Percentiles rank a stretch among this genome's conserved stretches.
phyloP scores from a whole-genome alignment of 306 rosid species.

The Prunus mongolica region DNA sequence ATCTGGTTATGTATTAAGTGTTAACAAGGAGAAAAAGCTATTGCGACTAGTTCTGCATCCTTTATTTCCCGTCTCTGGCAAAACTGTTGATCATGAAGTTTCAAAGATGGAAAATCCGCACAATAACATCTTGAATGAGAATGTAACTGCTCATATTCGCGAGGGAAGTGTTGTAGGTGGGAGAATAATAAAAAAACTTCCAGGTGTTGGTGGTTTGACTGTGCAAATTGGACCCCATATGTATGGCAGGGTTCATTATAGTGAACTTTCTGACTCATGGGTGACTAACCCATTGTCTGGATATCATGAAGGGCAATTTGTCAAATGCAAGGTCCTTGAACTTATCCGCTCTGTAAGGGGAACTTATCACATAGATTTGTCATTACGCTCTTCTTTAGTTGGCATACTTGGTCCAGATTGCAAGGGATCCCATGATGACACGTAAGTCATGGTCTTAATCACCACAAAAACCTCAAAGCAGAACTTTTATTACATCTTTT shows the following conservation, averaged over 20 bases:
- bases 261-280: conserved; percentile 65
- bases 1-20: conserved; percentile 53
- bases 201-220: conserved; percentile 78
- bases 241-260: conserved; percentile 78
- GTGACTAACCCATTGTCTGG: conserved; percentile 74
- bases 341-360: conserved; percentile 45
- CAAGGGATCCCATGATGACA: conserved; percentile 18
- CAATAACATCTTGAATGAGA: conserved; percentile 24
- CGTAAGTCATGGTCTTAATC: conserved; percentile 35
- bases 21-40: conserved; percentile 58
- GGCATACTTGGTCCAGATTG: conserved; percentile 33
- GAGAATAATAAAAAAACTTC: conserved; percentile 64
- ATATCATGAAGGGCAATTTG: conserved; percentile 79
- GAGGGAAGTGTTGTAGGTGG: conserved; percentile 76
- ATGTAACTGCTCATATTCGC: conserved; percentile 39
- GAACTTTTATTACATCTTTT: background rate
- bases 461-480: background rate
- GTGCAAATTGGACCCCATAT: conserved; percentile 72
- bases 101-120: conserved; percentile 30
- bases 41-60: conserved; percentile 52
- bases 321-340: conserved; percentile 78
- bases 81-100: conserved; percentile 19
- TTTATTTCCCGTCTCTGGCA: conserved; percentile 23
- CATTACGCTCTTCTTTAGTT: conserved; percentile 44
- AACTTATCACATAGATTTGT: conserved; percentile 70